Base-by-base conservation (phyloP, 2,329 filamentous ascomycete species). In the Fusarium setosum region DNA sequence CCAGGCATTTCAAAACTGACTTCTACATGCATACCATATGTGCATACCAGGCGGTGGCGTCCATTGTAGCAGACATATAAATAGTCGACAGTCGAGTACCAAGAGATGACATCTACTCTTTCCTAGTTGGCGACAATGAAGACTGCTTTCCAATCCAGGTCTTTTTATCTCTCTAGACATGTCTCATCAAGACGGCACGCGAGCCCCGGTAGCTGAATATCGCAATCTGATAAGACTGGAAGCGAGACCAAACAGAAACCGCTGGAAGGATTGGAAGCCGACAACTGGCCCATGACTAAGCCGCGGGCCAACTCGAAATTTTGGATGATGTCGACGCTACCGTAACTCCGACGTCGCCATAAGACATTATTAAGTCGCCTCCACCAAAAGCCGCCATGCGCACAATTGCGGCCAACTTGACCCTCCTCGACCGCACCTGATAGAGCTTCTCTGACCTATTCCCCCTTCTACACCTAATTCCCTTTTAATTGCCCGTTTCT, bases 281-380 rank as follows among this genome's bases (percentile, higher is more conserved):
- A 61, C 38, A 60, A n/a, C 58, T 56, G 69, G 60, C 56, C 51
- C 26, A 40, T 40, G 6, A 31, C 41, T 62, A 9, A 44, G n/a
- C 41, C 20, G n/a, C 17, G 59, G 54, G 35, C 54, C 50, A 45
- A 56, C 31, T 66, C 55, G 65, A 70, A 72, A 63, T 72, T 75
- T 73, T 69, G 63, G 57, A 72, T 73, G 63, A 72, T 71, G 71
- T 72, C 71, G 73, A 67, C 65, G 60, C 56, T 66, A n/a, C n/a
- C n/a, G n/a, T n/a, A 63, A 69, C 65, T 68, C 68, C 67, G 70
- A 69, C 65, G 71, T 72, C 71, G 73, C 72, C 63, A 65, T 61
- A 42, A 59, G 62, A 65, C 64, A 74, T 75, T 74, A 72, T 72
- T 74, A 73, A 74, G 69, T 72, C 71, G 65, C 70, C 67, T 75